Conservation (phyloP, 2,329 filamentous ascomycete genomes). For the Stagonosporopsis cucurbitacearum region DNA sequence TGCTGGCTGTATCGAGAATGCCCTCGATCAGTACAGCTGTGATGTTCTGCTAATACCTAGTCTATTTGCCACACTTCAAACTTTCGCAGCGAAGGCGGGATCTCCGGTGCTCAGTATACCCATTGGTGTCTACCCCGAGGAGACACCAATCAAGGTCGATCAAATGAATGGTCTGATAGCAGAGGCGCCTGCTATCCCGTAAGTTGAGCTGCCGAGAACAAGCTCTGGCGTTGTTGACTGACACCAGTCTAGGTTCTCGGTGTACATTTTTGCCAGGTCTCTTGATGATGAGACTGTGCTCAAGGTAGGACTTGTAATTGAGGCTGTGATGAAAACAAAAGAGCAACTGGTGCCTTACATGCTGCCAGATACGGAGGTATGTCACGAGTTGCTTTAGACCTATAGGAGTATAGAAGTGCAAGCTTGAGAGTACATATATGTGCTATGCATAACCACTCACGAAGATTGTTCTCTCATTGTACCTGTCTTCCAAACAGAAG, state of each 20-base stretch:
- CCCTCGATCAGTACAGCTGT: conserved; percentile 60
- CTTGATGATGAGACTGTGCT: conserved; percentile 14
- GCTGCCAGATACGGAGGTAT: neutral
- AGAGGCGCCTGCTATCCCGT: conserved; percentile 60
- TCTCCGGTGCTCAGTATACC: conserved; percentile 66
- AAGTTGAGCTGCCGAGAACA: neutral
- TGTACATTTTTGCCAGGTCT: conserved; percentile 15
- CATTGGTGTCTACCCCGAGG: conserved; percentile 59
- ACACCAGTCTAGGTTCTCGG: conserved; percentile 9
- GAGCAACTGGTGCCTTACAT: conserved; percentile 10
- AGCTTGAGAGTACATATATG: neutral
- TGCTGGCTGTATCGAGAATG: conserved; percentile 64
- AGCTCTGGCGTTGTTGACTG: neutral
- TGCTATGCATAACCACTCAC: neutral
- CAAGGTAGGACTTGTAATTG: conserved; percentile 12
- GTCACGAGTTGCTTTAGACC: neutral
- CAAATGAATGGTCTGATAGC: conserved; percentile 54
- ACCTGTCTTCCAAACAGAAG: neutral
- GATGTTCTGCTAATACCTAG: conserved; percentile 66
- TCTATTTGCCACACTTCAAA: conserved; percentile 53
- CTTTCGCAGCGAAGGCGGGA: conserved; percentile 46
- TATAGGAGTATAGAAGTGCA: neutral
- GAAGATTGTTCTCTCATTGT: neutral
- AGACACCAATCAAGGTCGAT: conserved; percentile 53
- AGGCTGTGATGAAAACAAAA: neutral